Base-by-base conservation (phyloP, 352 stramenopile species). In the Aphanomyces astaci region DNA sequence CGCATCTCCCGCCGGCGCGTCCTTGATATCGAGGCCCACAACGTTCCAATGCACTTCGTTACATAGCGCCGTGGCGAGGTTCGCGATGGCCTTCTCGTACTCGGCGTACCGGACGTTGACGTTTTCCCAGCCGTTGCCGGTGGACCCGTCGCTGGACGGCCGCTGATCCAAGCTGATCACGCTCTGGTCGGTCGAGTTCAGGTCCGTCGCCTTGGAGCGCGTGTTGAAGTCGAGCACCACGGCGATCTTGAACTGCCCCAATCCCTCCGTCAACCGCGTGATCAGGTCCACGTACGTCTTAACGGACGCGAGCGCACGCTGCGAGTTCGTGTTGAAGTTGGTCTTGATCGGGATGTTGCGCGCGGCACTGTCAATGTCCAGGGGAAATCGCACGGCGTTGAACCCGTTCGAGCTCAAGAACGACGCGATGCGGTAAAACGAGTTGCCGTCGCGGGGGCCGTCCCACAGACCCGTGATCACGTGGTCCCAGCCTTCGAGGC, bases 11-110 rank as follows among this genome's bases (percentile, higher is more conserved):
- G 88, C 43, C 9, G 62, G 62, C 19, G 76, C 67, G 66, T 92
- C 82, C 72, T 94, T 94, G 25, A 94, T 78, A 40, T 94, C 86
- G 63, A 94, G 79, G 22, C 86, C 86, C 51, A 94, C 89, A 54
- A 94, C 78, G 72, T 94, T 94, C 49, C 83, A 94, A 73, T 94
- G 82, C 66, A 83, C 89, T 57, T 74, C 78, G 71, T 92, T 79
- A 69, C 86, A 94, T 54, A 94, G 73, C 32, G 77, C 80, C 39
- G 80, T 75, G 7, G 82, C 76, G 45, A 94, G 71, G 56, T 79
- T 89, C 55, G 81, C 76, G 73, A 94, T 90, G n/a, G 86, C 81
- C 5, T 72, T 80, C 74, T 92, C 82, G 73, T 89, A 92, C 51
- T 94, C 83, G 9, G 64, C 67, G 9, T 91, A 56, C 63, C 80